Conservation (phyloP, 1,284 basidiomycete species). For the Moesziomyces parantarcticus region DNA sequence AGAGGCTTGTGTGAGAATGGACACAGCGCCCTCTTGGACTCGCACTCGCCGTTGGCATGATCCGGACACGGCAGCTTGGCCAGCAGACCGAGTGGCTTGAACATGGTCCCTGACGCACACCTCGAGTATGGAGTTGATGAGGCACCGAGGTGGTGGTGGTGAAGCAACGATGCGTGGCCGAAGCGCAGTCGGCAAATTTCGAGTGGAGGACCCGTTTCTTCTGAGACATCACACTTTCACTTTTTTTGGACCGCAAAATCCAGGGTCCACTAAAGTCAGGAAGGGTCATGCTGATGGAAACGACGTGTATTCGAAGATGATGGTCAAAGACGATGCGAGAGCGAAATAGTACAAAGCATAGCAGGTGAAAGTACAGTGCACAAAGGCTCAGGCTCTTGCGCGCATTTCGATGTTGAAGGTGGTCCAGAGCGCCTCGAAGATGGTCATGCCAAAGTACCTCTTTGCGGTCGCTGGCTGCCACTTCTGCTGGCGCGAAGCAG, state of each 20-base stretch:
- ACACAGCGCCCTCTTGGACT: constrained; percentile 34
- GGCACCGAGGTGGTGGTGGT: not conserved
- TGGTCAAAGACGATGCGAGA: too few species aligned
- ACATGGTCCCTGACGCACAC: constrained; percentile 34
- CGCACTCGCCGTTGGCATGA: constrained; percentile 48
- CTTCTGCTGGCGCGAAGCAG: constrained; percentile 13
- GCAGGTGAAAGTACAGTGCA: too few species aligned
- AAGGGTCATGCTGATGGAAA: too few species aligned
- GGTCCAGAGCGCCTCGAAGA: constrained; percentile 34
- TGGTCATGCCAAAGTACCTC: constrained; percentile 40
- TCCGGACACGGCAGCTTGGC: constrained; percentile 54
- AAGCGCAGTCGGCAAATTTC: not conserved
- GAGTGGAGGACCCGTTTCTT: not conserved
- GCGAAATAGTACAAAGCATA: too few species aligned
- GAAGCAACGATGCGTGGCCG: not conserved
- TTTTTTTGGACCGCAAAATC: not conserved
- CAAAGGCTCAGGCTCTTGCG: constrained; percentile 15
- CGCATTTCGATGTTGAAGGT: constrained; percentile 46
- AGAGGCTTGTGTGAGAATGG: constrained; percentile 48
- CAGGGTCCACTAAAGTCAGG: not conserved
- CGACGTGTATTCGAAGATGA: too few species aligned
- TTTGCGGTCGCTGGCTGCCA: constrained; percentile 42
- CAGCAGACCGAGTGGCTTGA: constrained; percentile 52
- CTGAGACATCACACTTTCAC: not conserved
- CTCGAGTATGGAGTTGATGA: not conserved